Evolutionary conservation across 495 filamentous ascomycete species (phyloP).

Genomic region (Antarctomyces pellizariae): DNA sequence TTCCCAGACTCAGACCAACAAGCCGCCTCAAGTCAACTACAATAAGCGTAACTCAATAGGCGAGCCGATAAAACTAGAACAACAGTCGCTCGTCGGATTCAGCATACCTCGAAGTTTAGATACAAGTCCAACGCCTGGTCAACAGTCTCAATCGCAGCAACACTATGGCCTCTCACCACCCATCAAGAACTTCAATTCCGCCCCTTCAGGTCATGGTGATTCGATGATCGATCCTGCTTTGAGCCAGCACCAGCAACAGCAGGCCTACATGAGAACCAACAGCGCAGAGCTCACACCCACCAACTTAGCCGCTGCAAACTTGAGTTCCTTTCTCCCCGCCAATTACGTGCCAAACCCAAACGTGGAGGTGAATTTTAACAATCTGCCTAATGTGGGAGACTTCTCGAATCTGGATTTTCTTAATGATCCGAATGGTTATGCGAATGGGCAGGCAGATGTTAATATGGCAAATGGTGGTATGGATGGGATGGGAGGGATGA

Average conservation of each 20-base stretch:
- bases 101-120: constrained; percentile 1
- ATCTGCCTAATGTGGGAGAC: background rate
- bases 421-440: constrained; percentile 11
- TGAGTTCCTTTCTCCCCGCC: background rate
- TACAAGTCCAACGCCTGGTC: constrained; percentile 3
- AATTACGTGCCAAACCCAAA: background rate
- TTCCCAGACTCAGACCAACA: constrained; percentile 2
- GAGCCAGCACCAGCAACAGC: constrained; percentile 8
- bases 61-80: constrained; percentile 1
- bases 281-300: background rate
- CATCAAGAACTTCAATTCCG: constrained; percentile 8
- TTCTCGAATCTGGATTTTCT: constrained; percentile 19
- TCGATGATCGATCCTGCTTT: too few relatives aligned
- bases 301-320: background rate
- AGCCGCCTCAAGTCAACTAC: constrained; percentile 5
- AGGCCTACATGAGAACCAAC: constrained; percentile 4
- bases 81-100: background rate
- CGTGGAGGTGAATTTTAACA: background rate
- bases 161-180: constrained; percentile 10
- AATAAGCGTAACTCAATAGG: background rate
- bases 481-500: constrained; percentile 21
- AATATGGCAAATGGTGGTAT: constrained; percentile 8
- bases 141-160: constrained; percentile 4
- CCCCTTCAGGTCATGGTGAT: too few relatives aligned
- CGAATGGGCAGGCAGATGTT: constrained; percentile 5